Conservation (phyloP, 2,329 filamentous ascomycete species). For the Didymella sp. region DNA sequence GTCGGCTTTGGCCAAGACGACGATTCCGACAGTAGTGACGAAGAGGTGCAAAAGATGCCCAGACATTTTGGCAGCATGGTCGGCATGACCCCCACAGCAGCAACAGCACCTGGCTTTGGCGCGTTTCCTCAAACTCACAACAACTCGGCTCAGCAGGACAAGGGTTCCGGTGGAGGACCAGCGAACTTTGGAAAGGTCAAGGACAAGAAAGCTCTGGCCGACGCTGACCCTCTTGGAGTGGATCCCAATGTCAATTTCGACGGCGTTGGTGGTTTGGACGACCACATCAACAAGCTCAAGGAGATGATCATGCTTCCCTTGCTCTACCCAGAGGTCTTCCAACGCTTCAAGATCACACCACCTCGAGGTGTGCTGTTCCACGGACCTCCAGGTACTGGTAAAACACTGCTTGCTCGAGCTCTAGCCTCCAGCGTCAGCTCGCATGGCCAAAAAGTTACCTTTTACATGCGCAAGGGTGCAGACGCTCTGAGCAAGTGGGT, state of each 20-base stretch:
- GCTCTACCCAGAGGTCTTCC: conserved; percentile 93
- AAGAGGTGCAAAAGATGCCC: conserved; percentile 74
- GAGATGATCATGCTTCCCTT: conserved; percentile 97
- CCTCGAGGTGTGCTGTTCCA: conserved; percentile 96
- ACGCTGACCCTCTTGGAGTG: conserved; percentile 92
- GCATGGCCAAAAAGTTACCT: conserved; percentile 92
- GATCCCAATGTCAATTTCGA: conserved; percentile 93
- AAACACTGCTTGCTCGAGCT: conserved; percentile 92
- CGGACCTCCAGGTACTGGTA: conserved; percentile 95
- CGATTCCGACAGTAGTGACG: conserved; percentile 96
- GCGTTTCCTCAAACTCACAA: conserved; percentile 64
- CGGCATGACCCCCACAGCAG: conserved; percentile 67
- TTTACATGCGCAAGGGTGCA: conserved; percentile 99
- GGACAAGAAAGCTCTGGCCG: conserved; percentile 87
- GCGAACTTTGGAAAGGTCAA: conserved; percentile 93
- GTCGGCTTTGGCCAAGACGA: conserved; percentile 77
- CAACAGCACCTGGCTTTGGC: conserved; percentile 58
- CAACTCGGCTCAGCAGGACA: conserved; percentile 61
- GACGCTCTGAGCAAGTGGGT: conserved; percentile 99
- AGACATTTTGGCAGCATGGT: conserved; percentile 66
- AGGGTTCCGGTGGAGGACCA: conserved; percentile 65
- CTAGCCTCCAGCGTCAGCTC: conserved; percentile 89
- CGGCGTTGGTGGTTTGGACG: conserved; percentile 88
- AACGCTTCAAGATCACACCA: conserved; percentile 88
- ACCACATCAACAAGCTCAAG: conserved; percentile 95